Conservation (phyloP, 179 eudicot species). For the Silene coronaria region DNA sequence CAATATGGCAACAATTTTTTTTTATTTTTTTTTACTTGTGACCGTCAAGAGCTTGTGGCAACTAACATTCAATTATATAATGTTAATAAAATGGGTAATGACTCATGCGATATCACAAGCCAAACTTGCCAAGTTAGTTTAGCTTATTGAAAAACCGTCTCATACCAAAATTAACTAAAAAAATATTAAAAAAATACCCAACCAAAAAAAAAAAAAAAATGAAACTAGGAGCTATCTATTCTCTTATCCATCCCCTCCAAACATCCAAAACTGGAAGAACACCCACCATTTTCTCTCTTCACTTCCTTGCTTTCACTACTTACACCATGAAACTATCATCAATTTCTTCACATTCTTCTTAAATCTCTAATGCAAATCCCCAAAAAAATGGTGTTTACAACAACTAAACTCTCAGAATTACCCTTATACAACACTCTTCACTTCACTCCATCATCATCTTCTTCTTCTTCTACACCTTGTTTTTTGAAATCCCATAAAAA, state of each 20-base stretch:
- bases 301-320: neutral
- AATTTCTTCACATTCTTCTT: neutral
- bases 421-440: constrained; percentile 28
- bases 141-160: too few species aligned
- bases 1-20: too few species aligned
- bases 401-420: constrained; percentile 48
- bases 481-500: constrained; percentile 30
- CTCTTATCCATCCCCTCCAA: neutral
- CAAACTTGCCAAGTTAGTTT: too few species aligned
- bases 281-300: neutral
- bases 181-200: too few species aligned
- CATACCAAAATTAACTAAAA: too few species aligned
- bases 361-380: constrained; percentile 28
- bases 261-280: neutral
- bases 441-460: constrained; percentile 20
- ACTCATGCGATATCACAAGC: too few species aligned
- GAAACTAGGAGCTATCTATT: neutral
- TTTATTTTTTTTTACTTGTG: too few species aligned
- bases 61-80: too few species aligned
- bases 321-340: constrained; percentile 18
- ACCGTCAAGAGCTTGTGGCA: too few species aligned
- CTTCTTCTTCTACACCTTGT: constrained; percentile 19
- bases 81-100: too few species aligned
- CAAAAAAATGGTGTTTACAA: constrained; percentile 39
- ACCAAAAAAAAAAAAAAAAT: too few species aligned